These are phyloP conservation scores for Symbiodinium natans DNA, from an alignment of 73 alveolate genomes.

Conservation along the genomic window DNA sequence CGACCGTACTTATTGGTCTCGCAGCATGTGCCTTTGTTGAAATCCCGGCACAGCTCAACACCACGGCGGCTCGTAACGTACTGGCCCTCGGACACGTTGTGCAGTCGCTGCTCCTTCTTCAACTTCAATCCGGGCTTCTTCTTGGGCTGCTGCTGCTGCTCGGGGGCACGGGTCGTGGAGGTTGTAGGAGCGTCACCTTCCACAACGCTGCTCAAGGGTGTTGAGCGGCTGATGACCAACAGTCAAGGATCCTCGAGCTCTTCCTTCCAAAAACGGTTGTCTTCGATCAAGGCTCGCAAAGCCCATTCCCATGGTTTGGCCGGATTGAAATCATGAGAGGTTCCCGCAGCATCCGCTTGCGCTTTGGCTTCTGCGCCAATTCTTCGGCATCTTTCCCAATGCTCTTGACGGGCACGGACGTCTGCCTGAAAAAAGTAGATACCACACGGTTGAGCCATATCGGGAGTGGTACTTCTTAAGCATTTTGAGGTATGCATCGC, in stretches of 20 bases:
- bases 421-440: background rate
- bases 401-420: background rate
- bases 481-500: background rate
- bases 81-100: background rate
- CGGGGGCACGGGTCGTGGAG: background rate
- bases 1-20: background rate
- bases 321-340: background rate
- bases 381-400: background rate
- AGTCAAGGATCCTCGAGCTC: conserved; percentile 10
- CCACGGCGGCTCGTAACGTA: background rate
- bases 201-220: background rate
- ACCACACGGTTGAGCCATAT: background rate
- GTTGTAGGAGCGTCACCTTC: background rate
- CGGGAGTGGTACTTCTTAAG: background rate
- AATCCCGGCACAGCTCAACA: background rate
- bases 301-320: background rate
- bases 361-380: background rate
- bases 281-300: background rate
- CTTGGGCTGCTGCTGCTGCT: background rate
- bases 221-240: background rate
- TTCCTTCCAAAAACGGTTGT: background rate
- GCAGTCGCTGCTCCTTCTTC: background rate
- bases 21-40: background rate
- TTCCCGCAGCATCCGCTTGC: background rate
- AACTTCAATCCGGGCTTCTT: background rate